phyloP scores from a whole-genome alignment of 139 green algal genomes.

The Picochlorum sp. region DNA sequence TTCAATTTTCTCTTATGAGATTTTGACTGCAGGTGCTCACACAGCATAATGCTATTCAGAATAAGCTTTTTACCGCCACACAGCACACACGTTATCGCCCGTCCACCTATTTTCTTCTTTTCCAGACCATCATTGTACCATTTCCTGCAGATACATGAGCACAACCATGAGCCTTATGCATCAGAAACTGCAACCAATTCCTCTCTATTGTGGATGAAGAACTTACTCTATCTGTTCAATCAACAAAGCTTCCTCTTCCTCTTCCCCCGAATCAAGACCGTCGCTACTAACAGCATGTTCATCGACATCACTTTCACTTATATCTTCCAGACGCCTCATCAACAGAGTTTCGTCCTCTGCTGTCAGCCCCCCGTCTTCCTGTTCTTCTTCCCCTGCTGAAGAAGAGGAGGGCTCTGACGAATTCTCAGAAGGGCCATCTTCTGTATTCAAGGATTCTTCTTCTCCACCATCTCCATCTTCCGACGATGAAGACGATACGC shows the following conservation, averaged over 20 bases:
- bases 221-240: neutral
- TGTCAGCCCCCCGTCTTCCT: too few species aligned
- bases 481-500: too few species aligned
- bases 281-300: neutral
- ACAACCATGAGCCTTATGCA: too few species aligned
- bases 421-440: too few species aligned
- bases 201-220: too few species aligned
- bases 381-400: too few species aligned
- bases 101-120: too few species aligned
- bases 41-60: neutral
- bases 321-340: neutral
- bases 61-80: neutral
- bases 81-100: neutral
- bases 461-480: conserved; percentile 22
- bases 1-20: neutral
- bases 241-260: neutral
- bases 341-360: too few species aligned
- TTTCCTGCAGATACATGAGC: too few species aligned
- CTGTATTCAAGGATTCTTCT: neutral
- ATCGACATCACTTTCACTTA: neutral
- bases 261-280: neutral
- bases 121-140: too few species aligned
- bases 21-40: neutral
- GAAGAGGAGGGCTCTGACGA: too few species aligned
- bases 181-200: too few species aligned